Evolutionary conservation across 1,284 basidiomycete genomes (phyloP).

Genomic region (Cryptococcus amylolentus): DNA sequence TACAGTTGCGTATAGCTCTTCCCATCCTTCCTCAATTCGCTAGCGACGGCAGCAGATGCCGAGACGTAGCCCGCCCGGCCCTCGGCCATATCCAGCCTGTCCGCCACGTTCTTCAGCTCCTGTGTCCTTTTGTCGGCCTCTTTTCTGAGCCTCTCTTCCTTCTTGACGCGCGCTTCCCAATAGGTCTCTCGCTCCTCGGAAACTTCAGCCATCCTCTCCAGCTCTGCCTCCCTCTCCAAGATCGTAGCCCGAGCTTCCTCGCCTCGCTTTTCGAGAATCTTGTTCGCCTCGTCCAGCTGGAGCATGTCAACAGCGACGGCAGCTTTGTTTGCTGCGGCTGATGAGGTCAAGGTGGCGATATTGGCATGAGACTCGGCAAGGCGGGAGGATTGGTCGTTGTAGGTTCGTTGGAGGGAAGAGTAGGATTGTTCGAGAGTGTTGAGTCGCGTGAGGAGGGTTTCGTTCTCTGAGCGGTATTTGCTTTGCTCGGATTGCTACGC

Average conservation of each 20-base stretch:
- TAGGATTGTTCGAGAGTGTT: constrained; percentile 31
- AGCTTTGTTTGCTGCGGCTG: constrained; percentile 43
- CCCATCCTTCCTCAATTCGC: constrained; percentile 60
- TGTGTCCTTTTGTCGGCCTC: constrained; percentile 49
- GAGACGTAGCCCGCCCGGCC: constrained; percentile 54
- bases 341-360: constrained; percentile 41
- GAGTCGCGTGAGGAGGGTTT: constrained; percentile 28
- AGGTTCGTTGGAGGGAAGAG: constrained; percentile 36
- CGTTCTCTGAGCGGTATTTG: constrained; percentile 34
- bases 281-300: constrained; percentile 40
- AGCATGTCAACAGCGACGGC: constrained; percentile 34
- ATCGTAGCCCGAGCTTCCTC: constrained; percentile 42
- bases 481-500: constrained; percentile 40
- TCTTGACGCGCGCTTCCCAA: constrained; percentile 48
- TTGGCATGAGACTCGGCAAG: constrained; percentile 42
- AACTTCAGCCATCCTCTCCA: constrained; percentile 39
- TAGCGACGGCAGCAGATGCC: constrained; percentile 80
- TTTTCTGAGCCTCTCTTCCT: constrained; percentile 46
- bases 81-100: constrained; percentile 40
- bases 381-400: constrained; percentile 38
- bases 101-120: constrained; percentile 48
- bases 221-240: constrained; percentile 44
- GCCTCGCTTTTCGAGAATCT: constrained; percentile 36
- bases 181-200: constrained; percentile 47
- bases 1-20: constrained; percentile 62